Evolutionary conservation across 139 green algal species (phyloP), one percentile per base, ranked within the genome.

Genomic region (Volvox africanus): DNA sequence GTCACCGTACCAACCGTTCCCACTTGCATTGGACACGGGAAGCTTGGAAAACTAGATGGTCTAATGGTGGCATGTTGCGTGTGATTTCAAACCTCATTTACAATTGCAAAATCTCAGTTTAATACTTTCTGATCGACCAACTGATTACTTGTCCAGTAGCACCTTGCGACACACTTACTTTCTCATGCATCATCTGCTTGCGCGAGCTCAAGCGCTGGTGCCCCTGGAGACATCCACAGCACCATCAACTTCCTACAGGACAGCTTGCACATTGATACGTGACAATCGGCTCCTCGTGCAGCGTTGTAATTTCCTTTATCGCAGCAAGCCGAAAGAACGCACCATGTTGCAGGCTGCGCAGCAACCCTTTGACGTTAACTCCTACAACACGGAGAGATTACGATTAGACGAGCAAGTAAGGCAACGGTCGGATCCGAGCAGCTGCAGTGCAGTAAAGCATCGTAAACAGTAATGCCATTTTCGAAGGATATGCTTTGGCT

Each of bases 381-480:
- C 76, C 1, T 95, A 93, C 50, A 89, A 95, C 32, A 33, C 68
- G 0, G 75, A 95, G 33, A 81, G 93, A 2, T 37, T 94, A 37
- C 62, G 68, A 3, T 77, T 94, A 32, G 93, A 95, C 82, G 91
- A 93, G 28, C 76, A 95, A 91, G 93, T 93, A 76, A 55, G 44
- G 44, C 44, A 55, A 55, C 44, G 44, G 44, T 55, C 44, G 44
- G 44, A 9, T 55, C 44, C 44, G 44, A 55, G 44, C 9, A 55
- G 44, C 44, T 55, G 44, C 44, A 55, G 44, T 55, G 44, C 44
- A n/a, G n/a, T n/a, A n/a, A n/a, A n/a, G n/a, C n/a, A n/a, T 55
- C 9, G 44, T 55, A 9, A 55, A 55, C n/a, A n/a, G n/a, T n/a
- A n/a, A n/a, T n/a, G n/a, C n/a, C n/a, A n/a, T n/a, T n/a, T 55